Evolutionary conservation across 805 yeast species (phyloP).

Genomic region (Candida tallmaniae): DNA sequence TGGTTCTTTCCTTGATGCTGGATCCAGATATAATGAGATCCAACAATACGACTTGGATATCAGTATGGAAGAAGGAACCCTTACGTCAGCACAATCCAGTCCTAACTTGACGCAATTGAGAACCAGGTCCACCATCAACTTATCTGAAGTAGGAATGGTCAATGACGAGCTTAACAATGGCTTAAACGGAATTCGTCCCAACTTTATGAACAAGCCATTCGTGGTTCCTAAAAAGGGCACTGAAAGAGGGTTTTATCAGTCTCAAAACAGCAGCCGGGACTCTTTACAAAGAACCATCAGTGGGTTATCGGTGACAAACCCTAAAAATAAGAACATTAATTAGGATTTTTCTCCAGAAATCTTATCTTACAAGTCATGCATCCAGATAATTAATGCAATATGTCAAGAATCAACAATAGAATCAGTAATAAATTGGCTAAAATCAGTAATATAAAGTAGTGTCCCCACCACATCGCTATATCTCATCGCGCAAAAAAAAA

Average conservation of each 20-base stretch:
- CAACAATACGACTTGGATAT: conserved; percentile 18
- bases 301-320: conserved; percentile 4
- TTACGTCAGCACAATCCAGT: conserved; percentile 17
- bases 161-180: conserved; percentile 9
- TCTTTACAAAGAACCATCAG: conserved; percentile 19
- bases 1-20: conserved; percentile 10
- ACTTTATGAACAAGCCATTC: conserved; percentile 37
- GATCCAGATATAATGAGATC: conserved; percentile 10
- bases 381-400: too few species aligned
- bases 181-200: conserved; percentile 12
- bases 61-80: conserved; percentile 32
- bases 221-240: conserved; percentile 22
- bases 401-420: too few species aligned
- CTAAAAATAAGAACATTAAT: too few species aligned
- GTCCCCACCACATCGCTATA: too few species aligned
- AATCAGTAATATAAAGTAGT: too few species aligned
- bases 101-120: conserved; percentile 20
- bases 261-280: conserved; percentile 23
- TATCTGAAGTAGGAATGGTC: conserved; percentile 12
- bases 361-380: too few species aligned
- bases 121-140: conserved; percentile 33
- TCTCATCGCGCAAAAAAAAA: not conserved
- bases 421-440: too few species aligned
- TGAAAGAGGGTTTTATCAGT: conserved; percentile 5
- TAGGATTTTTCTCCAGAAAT: too few species aligned